Base-by-base conservation (phyloP, 1,284 basidiomycete species). In the Retiboletus flavoniger region DNA sequence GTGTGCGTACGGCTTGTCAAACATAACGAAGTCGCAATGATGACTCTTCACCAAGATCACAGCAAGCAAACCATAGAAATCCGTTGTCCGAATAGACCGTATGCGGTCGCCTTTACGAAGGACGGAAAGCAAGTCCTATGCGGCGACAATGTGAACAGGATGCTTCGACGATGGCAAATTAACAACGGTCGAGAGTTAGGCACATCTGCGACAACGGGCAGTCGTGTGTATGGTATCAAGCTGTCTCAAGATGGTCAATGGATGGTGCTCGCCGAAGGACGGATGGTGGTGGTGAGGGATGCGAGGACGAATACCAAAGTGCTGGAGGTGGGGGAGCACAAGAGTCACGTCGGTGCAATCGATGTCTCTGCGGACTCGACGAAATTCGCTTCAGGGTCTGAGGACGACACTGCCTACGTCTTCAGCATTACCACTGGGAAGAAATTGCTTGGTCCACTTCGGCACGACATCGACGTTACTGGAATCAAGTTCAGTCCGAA, bases 401-500 rank as follows among this genome's bases (percentile, higher is more conserved):
- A 36, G 10, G 38, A 58, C 35, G 14, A 43, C 28, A 45, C 26
- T 3, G 47, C 44, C 3, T 38, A 19, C 13, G 28, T 54, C 13
- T 53, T 53, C 44, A 29, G 17, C 35, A 40, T 49, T 13, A n/a
- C 32, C 3, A 43, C 53, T 5, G 54, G 48, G 10, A 35, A 39
- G 24, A 41, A 16, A 36, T 17, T 57, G 6, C 26, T 45, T 7
- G 31, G 39, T 14, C 58, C 54, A 17, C 29, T 57, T 2, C 14
- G 26, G n/a, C 54, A 60, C 6, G 34, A 32, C 11, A 38, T 24
- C 17, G 35, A 36, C 16, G 51, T 59, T 3, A 35, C 38, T 28
- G 44, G 53, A 10, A 34, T 57, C 46, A 51, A 47, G 28, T 56
- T 59, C 36, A 47, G 40, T 31, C 48, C 45, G 11, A 34, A 38